These are phyloP conservation scores for Lepiota venenata DNA, from an alignment of 768 basidiomycete genomes.

Conservation along the genomic window DNA sequence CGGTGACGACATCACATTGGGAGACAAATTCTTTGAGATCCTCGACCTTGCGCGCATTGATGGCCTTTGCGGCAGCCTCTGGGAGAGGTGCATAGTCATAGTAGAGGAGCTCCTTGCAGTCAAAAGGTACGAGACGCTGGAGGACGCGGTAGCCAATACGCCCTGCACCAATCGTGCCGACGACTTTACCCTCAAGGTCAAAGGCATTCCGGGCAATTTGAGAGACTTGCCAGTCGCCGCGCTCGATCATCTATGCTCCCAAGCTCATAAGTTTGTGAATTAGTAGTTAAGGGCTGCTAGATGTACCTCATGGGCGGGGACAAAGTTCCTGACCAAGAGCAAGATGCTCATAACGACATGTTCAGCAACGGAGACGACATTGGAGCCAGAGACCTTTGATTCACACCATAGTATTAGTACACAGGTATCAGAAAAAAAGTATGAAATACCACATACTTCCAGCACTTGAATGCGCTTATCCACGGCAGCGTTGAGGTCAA, in stretches of 20 bases:
- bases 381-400: constrained; percentile 71
- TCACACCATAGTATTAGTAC: constrained; percentile 3
- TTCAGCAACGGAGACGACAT: constrained; percentile 89
- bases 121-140: constrained; percentile 76
- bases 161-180: constrained; percentile 84
- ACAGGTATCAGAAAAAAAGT: neutral
- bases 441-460: constrained; percentile 36
- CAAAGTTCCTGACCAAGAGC: constrained; percentile 86
- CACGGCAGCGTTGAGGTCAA: constrained; percentile 87
- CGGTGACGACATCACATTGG: constrained; percentile 76
- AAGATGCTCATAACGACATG: constrained; percentile 91
- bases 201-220: constrained; percentile 79
- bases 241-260: constrained; percentile 63
- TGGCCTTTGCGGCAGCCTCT: constrained; percentile 61
- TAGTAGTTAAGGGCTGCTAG: neutral
- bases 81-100: constrained; percentile 78
- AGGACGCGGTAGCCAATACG: constrained; percentile 86
- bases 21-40: constrained; percentile 64
- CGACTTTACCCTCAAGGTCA: constrained; percentile 88
- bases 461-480: constrained; percentile 76
- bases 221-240: constrained; percentile 86
- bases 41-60: constrained; percentile 72
- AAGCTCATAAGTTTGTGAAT: neutral
- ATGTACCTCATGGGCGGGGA: constrained; percentile 77
- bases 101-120: constrained; percentile 88